Evolutionary conservation across 768 basidiomycete genomes (phyloP).

Genomic region (Podaxis pistillaris): DNA sequence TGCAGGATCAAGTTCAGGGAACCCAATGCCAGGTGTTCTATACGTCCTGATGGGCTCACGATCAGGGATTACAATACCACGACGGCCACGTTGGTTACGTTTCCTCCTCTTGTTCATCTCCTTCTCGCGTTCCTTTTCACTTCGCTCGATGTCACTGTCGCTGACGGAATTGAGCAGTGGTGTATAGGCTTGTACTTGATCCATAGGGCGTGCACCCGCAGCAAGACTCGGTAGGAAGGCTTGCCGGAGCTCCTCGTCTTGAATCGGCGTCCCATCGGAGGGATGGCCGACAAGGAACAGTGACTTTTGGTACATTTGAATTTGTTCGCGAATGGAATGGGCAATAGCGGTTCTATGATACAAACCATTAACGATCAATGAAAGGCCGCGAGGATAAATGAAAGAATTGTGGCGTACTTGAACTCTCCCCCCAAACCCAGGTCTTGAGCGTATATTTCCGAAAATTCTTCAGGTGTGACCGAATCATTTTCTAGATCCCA

Average conservation of each 20-base stretch:
- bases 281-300: slow-evolving; percentile 89
- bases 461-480: slow-evolving; percentile 90
- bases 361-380: background rate
- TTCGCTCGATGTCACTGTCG: slow-evolving; percentile 84
- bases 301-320: slow-evolving; percentile 88
- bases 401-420: slow-evolving; percentile 51
- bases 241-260: slow-evolving; percentile 89
- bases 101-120: slow-evolving; percentile 84
- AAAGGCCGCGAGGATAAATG: background rate
- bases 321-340: slow-evolving; percentile 94
- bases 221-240: slow-evolving; percentile 84
- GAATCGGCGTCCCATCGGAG: slow-evolving; percentile 71
- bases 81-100: slow-evolving; percentile 76
- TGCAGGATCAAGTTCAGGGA: slow-evolving; percentile 75
- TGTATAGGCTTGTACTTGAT: slow-evolving; percentile 78
- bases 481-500: slow-evolving; percentile 88
- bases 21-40: slow-evolving; percentile 85
- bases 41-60: slow-evolving; percentile 90
- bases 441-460: slow-evolving; percentile 81
- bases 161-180: slow-evolving; percentile 88
- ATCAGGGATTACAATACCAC: slow-evolving; percentile 85
- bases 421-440: slow-evolving; percentile 92
- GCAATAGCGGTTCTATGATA: slow-evolving; percentile 84
- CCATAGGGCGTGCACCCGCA: slow-evolving; percentile 67
- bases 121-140: slow-evolving; percentile 92